These are phyloP conservation scores for Trametes sp. DNA, from an alignment of 1,284 basidiomycete species.

Conservation along the genomic window DNA sequence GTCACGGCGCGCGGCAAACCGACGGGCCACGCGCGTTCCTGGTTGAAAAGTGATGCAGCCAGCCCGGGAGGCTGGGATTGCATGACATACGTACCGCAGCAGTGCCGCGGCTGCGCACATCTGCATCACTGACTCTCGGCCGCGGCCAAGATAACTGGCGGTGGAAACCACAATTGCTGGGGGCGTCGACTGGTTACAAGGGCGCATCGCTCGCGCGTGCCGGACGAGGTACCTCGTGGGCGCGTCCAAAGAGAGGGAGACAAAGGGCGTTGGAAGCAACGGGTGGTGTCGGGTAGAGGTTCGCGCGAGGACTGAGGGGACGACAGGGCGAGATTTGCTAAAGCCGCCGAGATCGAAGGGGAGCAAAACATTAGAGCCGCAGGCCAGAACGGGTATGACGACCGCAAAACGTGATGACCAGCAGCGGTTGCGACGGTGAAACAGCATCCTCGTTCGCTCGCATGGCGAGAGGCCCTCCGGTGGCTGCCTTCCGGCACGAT, in stretches of 20 bases:
- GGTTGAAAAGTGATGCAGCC: conserved; percentile 8
- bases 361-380: conserved; percentile 14
- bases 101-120: conserved; percentile 13
- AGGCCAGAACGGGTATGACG: conserved; percentile 16
- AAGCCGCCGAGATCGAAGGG: conserved; percentile 12
- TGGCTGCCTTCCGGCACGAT: conserved; percentile 1
- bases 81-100: conserved; percentile 18
- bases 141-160: conserved; percentile 9
- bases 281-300: conserved; percentile 7
- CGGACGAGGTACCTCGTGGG: neutral
- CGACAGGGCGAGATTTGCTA: conserved; percentile 6
- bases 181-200: neutral
- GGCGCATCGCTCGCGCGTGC: neutral
- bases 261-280: neutral
- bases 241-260: neutral
- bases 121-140: conserved; percentile 10
- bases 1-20: conserved; percentile 11
- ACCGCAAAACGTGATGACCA: conserved; percentile 24
- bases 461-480: conserved; percentile 5
- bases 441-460: conserved; percentile 8
- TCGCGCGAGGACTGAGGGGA: neutral
- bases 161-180: neutral
- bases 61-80: conserved; percentile 5
- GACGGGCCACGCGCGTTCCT: conserved; percentile 5
- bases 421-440: conserved; percentile 23